Evolutionary conservation across 116 monocot species (phyloP), one percentile per base, ranked within the genome.

Genomic region (Iris pallida): DNA sequence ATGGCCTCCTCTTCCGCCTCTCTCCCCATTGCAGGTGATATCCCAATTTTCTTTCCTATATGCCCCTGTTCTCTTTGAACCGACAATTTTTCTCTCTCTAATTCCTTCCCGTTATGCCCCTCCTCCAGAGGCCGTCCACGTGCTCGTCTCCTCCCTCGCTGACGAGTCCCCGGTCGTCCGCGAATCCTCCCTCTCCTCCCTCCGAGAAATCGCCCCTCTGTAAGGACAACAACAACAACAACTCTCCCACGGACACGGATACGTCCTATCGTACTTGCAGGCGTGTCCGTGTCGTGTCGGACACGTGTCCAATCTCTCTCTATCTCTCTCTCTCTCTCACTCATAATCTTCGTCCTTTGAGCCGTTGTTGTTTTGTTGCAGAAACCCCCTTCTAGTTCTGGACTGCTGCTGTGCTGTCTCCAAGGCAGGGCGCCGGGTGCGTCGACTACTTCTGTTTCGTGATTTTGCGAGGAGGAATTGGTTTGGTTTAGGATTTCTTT

Each of bases 161-260:
- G 96, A 96, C 59, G 96, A 96, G 18, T 87, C 86, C 13, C 75
- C 81, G 16, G 19, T 80, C 64, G 96, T 92, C 59, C 72, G 92
- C 47, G 81, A 92, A 20, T 76, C 89, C 9, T 89, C 96, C 42
- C 44, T 89, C 16, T 55, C 82, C 20, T 72, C 96, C 9, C 92
- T 96, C 69, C 76, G 80, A 70, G 89, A 89, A 41, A 89, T 96
- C 67, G 87, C 96, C 20, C 89, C 92, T 2, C 30, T 92, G 96
- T 96, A 82, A 78, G 53, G 3, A 30, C 30, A 3, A 30, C 3
- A 30, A 30, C 30, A 30, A 30, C 3, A 30, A 30, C 44, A 42
- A 42, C 20, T 55, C 7, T 59, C 42, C 63, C 43, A 3, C 30
- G 30, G 30, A 30, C 30, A 30, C 30, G 2, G 30, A 30, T 30